A percentile compares a stretch with the other conserved stretches of the same genome.
These are phyloP conservation scores for Fusarium sp. DNA, from an alignment of 2,329 filamentous ascomycete genomes.

Conservation along the genomic window DNA sequence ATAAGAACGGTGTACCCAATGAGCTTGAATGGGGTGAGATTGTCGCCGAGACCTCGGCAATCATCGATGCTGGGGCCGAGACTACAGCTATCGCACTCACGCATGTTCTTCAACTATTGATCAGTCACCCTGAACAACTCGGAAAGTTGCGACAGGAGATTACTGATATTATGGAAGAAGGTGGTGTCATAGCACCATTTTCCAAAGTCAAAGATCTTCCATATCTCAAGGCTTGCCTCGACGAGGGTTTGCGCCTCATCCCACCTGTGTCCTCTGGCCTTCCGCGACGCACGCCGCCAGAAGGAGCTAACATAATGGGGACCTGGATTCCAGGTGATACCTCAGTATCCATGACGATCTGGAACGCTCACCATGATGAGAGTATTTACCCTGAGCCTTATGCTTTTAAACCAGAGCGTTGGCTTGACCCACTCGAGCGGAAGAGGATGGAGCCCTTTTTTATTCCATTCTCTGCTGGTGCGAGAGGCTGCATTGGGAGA, in stretches of 20 bases:
- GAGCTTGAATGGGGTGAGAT: slow-evolving; percentile 67
- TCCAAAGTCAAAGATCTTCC: slow-evolving; percentile 63
- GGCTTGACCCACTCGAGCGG: slow-evolving; percentile 49
- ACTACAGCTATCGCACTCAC: slow-evolving; percentile 62
- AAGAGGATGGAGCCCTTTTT: slow-evolving; percentile 52
- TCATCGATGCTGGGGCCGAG: slow-evolving; percentile 63
- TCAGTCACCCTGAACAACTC: slow-evolving; percentile 57
- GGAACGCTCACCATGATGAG: slow-evolving; percentile 54
- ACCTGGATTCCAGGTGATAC: slow-evolving; percentile 53
- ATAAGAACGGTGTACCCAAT: slow-evolving; percentile 52
- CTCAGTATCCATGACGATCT: slow-evolving; percentile 53
- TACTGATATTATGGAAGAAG: slow-evolving; percentile 55
- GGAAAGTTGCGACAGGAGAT: slow-evolving; percentile 57
- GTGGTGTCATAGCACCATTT: slow-evolving; percentile 59
- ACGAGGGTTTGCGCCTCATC: slow-evolving; percentile 56
- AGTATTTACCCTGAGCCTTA: slow-evolving; percentile 54
- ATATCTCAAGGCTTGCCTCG: slow-evolving; percentile 63
- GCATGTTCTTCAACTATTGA: slow-evolving; percentile 63
- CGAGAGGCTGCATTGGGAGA: slow-evolving; percentile 55
- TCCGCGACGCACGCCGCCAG: slow-evolving; percentile 45
- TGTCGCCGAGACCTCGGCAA: slow-evolving; percentile 64
- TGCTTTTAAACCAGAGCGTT: slow-evolving; percentile 55
- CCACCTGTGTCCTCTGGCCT: slow-evolving; percentile 45
- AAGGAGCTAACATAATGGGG: slow-evolving; percentile 46
- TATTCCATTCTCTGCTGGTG: slow-evolving; percentile 56